Evolutionary conservation across 2,329 filamentous ascomycete species (phyloP), one percentile per base, ranked within the genome.

Genomic region (Scorias spongiosa): DNA sequence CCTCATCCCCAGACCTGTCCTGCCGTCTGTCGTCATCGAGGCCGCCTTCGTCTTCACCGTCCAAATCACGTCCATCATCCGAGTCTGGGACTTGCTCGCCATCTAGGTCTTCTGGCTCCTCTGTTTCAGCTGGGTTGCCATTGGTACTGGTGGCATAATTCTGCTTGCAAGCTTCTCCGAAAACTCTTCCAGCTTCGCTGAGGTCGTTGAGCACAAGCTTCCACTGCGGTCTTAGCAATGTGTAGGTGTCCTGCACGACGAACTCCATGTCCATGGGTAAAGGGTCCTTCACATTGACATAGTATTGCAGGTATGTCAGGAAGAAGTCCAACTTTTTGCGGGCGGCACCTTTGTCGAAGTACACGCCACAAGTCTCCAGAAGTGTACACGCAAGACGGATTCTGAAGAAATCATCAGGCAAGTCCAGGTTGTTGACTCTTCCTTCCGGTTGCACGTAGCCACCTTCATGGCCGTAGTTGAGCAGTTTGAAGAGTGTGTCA

Each of bases 241-340:
- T 79, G 63, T 84, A 96, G 0, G 84, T 88, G 60, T 98, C 91
- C 60, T 95, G 88, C 6, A 98, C 76, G 39, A 95, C 80, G 60
- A 98, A 98, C 46, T 98, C 91, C 40, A 96, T 84, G 51, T 98
- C 91, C 85, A 98, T 93, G 0, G 93, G 91, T 34, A 95, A 65
- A 0, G 83, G 73, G 15, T 89, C 79, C 64, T 98, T 98, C 15
- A 84, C 87, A 56, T 83, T 80, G 52, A 96, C 81, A 63, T 98
- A 98, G 63, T 95, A 96, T 70, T 93, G 88, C 55, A 98, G 86
- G 64, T 96, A 96, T 0, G 83, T 89, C 48, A 98, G 70, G 64
- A 96, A 98, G 62, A 94, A 96, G 57, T 98, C 91, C 9, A 98
- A 74, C 65, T 96, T 98, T 70, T 96, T 96, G 62, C 88, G 93